Evolutionary conservation across 805 yeast genomes (phyloP), one percentile per base, ranked within the genome.

Genomic region (Myxozyma sirexii): DNA sequence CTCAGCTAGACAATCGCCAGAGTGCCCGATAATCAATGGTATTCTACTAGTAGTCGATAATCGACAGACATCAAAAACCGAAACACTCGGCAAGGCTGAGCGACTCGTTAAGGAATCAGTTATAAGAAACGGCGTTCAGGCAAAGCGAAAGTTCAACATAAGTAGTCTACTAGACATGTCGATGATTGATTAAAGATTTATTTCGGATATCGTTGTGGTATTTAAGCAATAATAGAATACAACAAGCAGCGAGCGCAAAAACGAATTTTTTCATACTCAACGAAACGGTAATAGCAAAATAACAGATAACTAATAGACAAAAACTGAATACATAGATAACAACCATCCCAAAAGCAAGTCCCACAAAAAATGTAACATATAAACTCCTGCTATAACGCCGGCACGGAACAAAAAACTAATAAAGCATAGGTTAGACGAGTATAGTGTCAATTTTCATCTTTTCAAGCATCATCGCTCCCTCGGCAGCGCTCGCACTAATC

Each of bases 381-480:
- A 38, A 38, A 38, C 21, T 38, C 42, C 42, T 15, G 6, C n/a
- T n/a, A n/a, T n/a, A n/a, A n/a, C n/a, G n/a, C n/a, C n/a, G n/a
- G n/a, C n/a, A n/a, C n/a, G n/a, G n/a, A n/a, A n/a, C n/a, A n/a
- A n/a, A n/a, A n/a, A n/a, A n/a, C n/a, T 12, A 38, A 38, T 19
- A 38, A 17, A 15, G n/a, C n/a, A n/a, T n/a, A n/a, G n/a, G 4
- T 44, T 45, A 61, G 4, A 57, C 65, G 17, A 61, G 53, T 23
- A 61, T 61, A 15, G 62, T 61, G 43, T 49, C 56, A 45, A 61
- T 61, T 29, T 61, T 61, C 65, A 61, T 61, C 39, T 54, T 54
- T 38, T 61, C 65, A 10, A 61, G 59, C 65, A 61, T 61, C 54
- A 48, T 51, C 5, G 65, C 65, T 15, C 65, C 65, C 37, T 61